Conservation (phyloP, 805 yeast species). For the Candida argentea region DNA sequence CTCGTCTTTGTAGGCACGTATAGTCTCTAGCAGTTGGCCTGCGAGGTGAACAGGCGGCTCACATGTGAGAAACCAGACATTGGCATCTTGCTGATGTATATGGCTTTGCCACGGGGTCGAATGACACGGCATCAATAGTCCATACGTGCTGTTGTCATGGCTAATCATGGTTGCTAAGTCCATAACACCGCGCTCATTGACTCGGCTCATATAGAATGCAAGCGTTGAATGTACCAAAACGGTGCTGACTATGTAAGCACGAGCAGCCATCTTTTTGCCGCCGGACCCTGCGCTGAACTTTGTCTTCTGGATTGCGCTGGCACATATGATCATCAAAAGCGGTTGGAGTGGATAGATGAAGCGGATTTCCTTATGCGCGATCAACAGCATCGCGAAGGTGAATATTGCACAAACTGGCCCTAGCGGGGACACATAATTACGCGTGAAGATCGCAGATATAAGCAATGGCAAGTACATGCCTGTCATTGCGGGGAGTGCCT, state of each 20-base stretch:
- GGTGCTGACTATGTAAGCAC: neutral
- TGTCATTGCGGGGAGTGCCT: constrained; percentile 71
- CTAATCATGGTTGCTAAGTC: constrained; percentile 50
- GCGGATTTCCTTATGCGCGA: constrained; percentile 85
- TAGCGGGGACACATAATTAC: constrained; percentile 8
- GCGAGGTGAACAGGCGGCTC: constrained; percentile 67
- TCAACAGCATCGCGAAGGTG: constrained; percentile 46
- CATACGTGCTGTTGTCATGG: constrained; percentile 40
- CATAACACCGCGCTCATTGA: constrained; percentile 83
- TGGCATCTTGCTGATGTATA: constrained; percentile 42
- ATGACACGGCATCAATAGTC: constrained; percentile 92
- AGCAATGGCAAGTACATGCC: constrained; percentile 59
- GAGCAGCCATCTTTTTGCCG: neutral
- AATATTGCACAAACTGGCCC: constrained; percentile 29
- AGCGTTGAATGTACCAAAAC: constrained; percentile 25
- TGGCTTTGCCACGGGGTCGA: constrained; percentile 93
- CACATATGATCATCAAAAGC: constrained; percentile 42
- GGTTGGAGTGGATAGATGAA: constrained; percentile 85
- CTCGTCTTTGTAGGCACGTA: constrained; percentile 62
- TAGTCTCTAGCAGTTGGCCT: constrained; percentile 9
- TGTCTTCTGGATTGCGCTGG: neutral
- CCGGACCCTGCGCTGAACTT: neutral
- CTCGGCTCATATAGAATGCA: constrained; percentile 44
- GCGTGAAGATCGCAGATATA: constrained; percentile 12
- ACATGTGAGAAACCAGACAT: constrained; percentile 75